Evolutionary conservation across 164 flowering plant species (phyloP), one percentile per base, ranked within the genome.

Genomic region (Saururus chinensis): DNA sequence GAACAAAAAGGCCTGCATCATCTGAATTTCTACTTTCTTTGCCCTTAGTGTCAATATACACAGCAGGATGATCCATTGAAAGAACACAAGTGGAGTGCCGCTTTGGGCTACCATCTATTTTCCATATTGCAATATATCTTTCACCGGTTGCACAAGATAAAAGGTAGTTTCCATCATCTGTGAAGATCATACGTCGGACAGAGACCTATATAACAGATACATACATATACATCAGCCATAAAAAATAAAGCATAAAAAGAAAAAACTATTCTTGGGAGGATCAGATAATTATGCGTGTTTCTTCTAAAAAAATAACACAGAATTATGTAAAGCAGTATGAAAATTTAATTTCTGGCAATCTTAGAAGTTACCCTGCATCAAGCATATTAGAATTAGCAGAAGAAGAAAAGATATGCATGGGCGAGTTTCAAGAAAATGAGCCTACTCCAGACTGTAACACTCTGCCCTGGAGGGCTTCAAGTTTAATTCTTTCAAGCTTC

Each of bases 31-130:
- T 75, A 49, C 64, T 67, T 0, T 56, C 61, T 54, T 51, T 59
- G 64, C 71, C 68, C 68, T 72, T 77, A 66, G 83, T 67, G 64
- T 93, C 96, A 37, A 93, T 54, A 64, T 70, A 84, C 51, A 90
- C 81, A 65, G 99, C 85, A 66, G 99, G 96, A 60, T 88, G 91
- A 67, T 93, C 99, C 96, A 93, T 86, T 30, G 91, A 79, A 71
- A 93, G 95, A 54, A 80, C 79, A 70, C 87, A 80, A 62, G 80
- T 74, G 26, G 95, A 84, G 45, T 91, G 79, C 68, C 82, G 73
- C 61, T 77, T 84, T 74, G 84, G 90, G 68, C 70, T 61, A 53
- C 86, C 87, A 76, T 76, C 88, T 61, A 81, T 63, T 64, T 73
- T 79, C 99, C 99, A 93, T 4, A 88, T 53, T 49, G 89, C 91